Base-by-base conservation (phyloP, 2,329 filamentous ascomycete species). In the Colletotrichum falcatum region DNA sequence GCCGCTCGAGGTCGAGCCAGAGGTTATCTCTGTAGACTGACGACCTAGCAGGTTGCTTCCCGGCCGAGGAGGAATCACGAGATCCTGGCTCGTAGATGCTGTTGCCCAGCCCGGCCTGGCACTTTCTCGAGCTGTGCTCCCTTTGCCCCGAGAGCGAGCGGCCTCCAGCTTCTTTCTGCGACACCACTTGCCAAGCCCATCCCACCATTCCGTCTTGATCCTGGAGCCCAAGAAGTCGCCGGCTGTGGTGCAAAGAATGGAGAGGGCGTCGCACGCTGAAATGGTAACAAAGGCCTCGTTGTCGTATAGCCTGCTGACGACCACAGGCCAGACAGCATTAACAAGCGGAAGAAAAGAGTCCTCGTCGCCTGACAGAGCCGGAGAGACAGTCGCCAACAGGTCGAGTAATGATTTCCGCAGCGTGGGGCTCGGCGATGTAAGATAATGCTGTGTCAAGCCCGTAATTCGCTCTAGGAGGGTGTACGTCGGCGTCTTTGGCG, bases 301-400 rank as follows among this genome's bases (percentile, higher is more conserved):
- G 73, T 94, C 92, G 73, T 90, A 88, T 7, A 94, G 83, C 30
- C 90, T 86, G n/a, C 86, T 84, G 1, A 91, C 83, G 6, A 97
- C 83, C 8, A 97, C 91, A 0, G 95, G 94, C 95, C 95, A 99
- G 9, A 98, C 84, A 3, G 92, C 91, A 79, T 98, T 96, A 74
- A 98, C 90, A 0, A 98, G 86, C 0, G 96, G 96, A 1, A 99
- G 82, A 78, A 97, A 98, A 0, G 90, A 89, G 72, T 95, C 90
- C 77, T 97, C 92, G 74, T 98, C 90, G 4, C 85, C 85, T 0
- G 92, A 88, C 3, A 99, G 87, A 0, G 92, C 87, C 0, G 91
- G 88, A 5, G 92, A 88, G 3, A 94, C 91, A 0, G 90, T 94
- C 33, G 87, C 83, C 16, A 98, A 87, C 7, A 98, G 89, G 20